Percentiles rank a stretch among this genome's conserved stretches.
Evolutionary conservation across 1,284 basidiomycete genomes (phyloP).

Genomic region (Naganishia cerealis): DNA sequence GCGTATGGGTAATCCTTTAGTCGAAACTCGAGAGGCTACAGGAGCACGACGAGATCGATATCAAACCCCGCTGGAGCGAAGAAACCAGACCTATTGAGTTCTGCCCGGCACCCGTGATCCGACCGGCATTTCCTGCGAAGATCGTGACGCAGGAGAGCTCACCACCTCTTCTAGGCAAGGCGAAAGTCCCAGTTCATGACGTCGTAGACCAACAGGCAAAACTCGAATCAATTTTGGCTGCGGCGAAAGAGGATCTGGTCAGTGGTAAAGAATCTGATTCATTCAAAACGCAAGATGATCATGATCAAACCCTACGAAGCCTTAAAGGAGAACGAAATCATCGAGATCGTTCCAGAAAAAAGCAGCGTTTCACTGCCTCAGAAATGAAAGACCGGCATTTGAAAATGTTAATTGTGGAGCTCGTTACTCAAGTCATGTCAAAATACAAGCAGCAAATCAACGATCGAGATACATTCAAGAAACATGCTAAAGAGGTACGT

Average conservation of each 20-base stretch:
- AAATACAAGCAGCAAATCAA: conserved; percentile 75
- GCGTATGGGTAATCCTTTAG: background rate
- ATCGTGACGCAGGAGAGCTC: background rate
- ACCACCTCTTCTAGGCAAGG: background rate
- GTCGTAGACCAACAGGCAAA: conserved; percentile 17
- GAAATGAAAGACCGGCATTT: conserved; percentile 76
- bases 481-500: conserved; percentile 87
- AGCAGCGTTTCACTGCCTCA: conserved; percentile 25
- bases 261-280: background rate
- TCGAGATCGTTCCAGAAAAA: background rate
- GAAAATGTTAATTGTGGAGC: conserved; percentile 76
- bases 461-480: conserved; percentile 85
- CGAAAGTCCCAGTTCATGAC: background rate
- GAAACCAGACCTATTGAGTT: conserved; percentile 12
- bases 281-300: background rate
- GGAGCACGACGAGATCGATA: conserved; percentile 10
- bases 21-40: background rate
- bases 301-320: conserved; percentile 51
- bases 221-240: conserved; percentile 54
- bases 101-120: conserved; percentile 22
- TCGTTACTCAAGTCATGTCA: conserved; percentile 88
- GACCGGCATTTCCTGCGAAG: background rate
- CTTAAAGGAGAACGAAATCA: conserved; percentile 33
- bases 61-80: conserved; percentile 24
- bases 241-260: conserved; percentile 53